Evolutionary conservation across 2,329 filamentous ascomycete genomes (phyloP), one percentile per base, ranked within the genome.

Genomic region (Pseudodiploospora longispora): DNA sequence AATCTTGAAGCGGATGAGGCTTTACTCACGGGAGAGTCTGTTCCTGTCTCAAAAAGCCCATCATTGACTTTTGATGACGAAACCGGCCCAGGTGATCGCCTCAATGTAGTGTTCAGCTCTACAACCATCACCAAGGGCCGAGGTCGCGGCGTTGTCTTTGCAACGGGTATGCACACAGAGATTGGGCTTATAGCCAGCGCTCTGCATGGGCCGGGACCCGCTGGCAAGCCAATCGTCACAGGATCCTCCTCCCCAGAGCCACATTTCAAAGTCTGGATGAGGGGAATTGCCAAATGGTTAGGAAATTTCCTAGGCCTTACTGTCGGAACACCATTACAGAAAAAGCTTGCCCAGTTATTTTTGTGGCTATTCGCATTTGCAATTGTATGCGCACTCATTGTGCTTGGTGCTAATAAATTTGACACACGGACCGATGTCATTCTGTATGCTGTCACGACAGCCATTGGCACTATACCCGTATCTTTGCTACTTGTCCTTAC

Each of bases 311-410:
- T 76, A 30, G 72, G 65, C 6, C 52, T 68, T 19, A 59, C 53
- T 2, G 58, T 78, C n/a, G 82, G 82, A 27, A 86, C 83, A 4
- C 83, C 83, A 1, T 66, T 87, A 33, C 80, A 85, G 57, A 75
- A 77, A 47, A 84, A 82, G 55, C 66, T 86, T 40, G 79, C 76
- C 52, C 79, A 82, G 56, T 74, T 87, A 40, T 82, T 82, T 34
- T 72, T 84, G 27, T 63, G 77, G 4, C 72, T 86, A 3, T 83
- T 85, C 53, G 73, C 67, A 35, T 72, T 82, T 44, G 81, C 64
- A 27, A 53, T 67, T 36, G 43, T 69, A 7, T 61, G 64, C 19
- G 63, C 63, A 8, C 59, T 67, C 32, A 63, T 68, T 31, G 65
- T 69, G 6, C 58, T 69, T 38, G 61, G 55, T 0, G 61, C 58